These are phyloP conservation scores for Cordyceps fumosorosea DNA, from an alignment of 2,329 filamentous ascomycete genomes.

Conservation along the genomic window DNA sequence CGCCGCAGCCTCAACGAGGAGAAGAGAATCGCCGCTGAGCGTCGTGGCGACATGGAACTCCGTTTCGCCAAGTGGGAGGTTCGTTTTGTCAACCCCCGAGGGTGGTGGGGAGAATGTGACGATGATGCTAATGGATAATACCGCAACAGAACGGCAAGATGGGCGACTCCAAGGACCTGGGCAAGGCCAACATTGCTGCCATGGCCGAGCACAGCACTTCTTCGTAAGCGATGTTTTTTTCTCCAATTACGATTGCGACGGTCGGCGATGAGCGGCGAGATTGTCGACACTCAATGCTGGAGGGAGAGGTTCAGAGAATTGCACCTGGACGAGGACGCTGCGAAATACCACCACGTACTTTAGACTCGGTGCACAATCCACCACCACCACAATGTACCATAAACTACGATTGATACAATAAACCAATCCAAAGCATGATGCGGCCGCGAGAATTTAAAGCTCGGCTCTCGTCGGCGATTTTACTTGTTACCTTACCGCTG, in stretches of 20 bases:
- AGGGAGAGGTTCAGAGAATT: constrained; percentile 6
- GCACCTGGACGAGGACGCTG: not conserved
- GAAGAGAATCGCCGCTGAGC: constrained; percentile 78
- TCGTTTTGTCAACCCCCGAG: constrained; percentile 21
- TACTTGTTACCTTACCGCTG: not conserved
- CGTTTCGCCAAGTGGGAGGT: constrained; percentile 95
- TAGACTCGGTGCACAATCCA: constrained; percentile 7
- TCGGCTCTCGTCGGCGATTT: not conserved
- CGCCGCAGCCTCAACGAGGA: constrained; percentile 97
- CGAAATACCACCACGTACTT: constrained; percentile 13
- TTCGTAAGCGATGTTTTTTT: constrained; percentile 22
- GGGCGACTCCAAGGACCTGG: constrained; percentile 73
- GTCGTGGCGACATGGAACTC: constrained; percentile 82
- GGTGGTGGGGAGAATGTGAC: constrained; percentile 4
- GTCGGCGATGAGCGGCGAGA: constrained; percentile 5
- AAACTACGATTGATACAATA: constrained; percentile 14
- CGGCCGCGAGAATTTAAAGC: not conserved
- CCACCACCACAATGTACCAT: constrained; percentile 13
- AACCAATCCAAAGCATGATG: constrained; percentile 1
- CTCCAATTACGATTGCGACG: not conserved
- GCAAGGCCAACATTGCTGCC: constrained; percentile 43
- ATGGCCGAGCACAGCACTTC: constrained; percentile 33
- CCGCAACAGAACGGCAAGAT: constrained; percentile 84
- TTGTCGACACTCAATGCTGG: not conserved
- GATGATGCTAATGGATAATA: constrained; percentile 25